These are phyloP conservation scores for Wickerhamiella lipophila DNA, from an alignment of 805 yeast genomes.

Conservation along the genomic window DNA sequence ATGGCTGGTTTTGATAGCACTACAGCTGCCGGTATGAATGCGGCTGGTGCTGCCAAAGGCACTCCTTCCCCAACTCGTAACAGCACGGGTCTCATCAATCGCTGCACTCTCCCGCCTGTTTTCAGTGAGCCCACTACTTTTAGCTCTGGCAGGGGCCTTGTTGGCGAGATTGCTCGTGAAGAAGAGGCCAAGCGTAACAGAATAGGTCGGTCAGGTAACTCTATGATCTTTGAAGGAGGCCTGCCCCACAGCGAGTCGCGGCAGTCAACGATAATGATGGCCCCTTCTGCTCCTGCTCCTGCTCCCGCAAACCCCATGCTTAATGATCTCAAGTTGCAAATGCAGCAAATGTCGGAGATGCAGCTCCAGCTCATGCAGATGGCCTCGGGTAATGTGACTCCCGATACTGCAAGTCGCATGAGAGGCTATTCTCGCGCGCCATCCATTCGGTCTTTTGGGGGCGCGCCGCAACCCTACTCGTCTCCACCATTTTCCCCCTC, in stretches of 20 bases:
- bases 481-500: background rate
- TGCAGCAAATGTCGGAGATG: conserved; percentile 27
- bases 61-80: background rate
- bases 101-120: conserved; percentile 21
- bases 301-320: conserved; percentile 3
- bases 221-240: background rate
- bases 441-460: conserved; percentile 8
- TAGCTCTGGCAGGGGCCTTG: conserved; percentile 26
- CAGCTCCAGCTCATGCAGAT: conserved; percentile 22
- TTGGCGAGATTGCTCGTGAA: conserved; percentile 32
- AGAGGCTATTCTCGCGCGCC: conserved; percentile 8
- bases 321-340: conserved; percentile 24
- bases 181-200: conserved; percentile 29
- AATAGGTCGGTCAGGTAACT: conserved; percentile 3
- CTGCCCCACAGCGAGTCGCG: background rate
- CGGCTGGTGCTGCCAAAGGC: background rate
- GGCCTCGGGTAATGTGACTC: background rate
- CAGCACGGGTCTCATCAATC: background rate
- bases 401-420: conserved; percentile 1
- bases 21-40: background rate
- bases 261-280: conserved; percentile 9
- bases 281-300: too few relatives aligned
- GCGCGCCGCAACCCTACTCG: background rate
- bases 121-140: conserved; percentile 16
- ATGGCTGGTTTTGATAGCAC: conserved; percentile 1